Conservation (phyloP, 192 early-diverging fungal species). For the Coemansia sp. region DNA sequence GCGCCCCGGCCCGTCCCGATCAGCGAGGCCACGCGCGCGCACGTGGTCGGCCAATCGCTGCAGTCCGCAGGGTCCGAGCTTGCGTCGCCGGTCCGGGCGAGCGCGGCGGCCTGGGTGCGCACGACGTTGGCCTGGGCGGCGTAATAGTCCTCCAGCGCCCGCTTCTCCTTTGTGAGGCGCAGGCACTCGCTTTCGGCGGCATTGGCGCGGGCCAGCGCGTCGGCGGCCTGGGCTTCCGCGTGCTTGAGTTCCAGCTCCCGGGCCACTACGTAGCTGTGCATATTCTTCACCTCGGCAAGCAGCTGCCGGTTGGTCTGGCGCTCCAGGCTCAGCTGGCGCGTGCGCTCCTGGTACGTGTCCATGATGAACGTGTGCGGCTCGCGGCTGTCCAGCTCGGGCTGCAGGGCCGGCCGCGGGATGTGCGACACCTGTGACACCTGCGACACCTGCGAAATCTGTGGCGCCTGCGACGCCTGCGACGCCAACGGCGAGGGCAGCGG, state of each 20-base stretch:
- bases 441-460: too few species aligned
- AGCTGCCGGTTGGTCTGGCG: conserved; percentile 21
- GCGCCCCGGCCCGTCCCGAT: too few species aligned
- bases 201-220: conserved; percentile 4
- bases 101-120: background rate
- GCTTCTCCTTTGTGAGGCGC: background rate
- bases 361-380: background rate
- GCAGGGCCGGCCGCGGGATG: conserved; percentile 16
- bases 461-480: too few species aligned
- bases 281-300: conserved; percentile 7
- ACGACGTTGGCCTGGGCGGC: conserved; percentile 7
- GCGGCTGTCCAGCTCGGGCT: background rate
- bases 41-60: background rate
- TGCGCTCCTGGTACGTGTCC: background rate
- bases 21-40: background rate
- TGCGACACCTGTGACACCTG: conserved; percentile 11
- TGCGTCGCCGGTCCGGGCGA: background rate
- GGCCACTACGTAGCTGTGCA: background rate
- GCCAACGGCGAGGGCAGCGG: conserved; percentile 17
- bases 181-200: conserved; percentile 1
- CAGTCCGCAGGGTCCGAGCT: background rate
- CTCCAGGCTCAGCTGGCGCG: conserved; percentile 12
- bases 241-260: conserved; percentile 2
- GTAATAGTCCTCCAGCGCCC: conserved; percentile 6
- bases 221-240: background rate